These are phyloP conservation scores for Colletotrichum cordylinicola DNA, from an alignment of 2,329 filamentous ascomycete genomes.

Conservation along the genomic window DNA sequence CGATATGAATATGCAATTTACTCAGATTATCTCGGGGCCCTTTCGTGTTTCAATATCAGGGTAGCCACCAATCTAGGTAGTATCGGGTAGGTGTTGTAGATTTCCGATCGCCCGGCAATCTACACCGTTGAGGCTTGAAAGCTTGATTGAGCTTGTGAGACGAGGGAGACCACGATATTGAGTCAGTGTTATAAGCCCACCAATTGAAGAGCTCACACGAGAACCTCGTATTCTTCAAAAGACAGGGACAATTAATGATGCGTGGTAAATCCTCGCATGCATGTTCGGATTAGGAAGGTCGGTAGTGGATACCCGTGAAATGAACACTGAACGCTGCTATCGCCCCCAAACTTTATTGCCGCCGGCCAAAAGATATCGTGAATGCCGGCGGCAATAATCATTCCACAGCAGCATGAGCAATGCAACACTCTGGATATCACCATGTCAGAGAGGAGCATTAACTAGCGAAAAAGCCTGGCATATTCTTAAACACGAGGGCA, in stretches of 20 bases:
- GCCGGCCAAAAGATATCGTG: too few relatives aligned
- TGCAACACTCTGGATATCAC: too few relatives aligned
- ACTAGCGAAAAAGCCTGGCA: too few relatives aligned
- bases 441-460: too few relatives aligned
- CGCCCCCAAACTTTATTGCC: neutral
- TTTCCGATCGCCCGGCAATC: conserved; percentile 3
- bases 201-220: neutral
- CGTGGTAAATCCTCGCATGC: neutral
- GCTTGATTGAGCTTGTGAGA: neutral
- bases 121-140: neutral
- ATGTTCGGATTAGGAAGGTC: conserved; percentile 3
- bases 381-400: too few relatives aligned
- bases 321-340: neutral
- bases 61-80: conserved; percentile 5
- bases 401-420: neutral
- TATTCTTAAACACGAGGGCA: too few relatives aligned
- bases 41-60: neutral
- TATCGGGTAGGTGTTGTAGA: conserved; percentile 6
- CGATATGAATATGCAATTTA: neutral
- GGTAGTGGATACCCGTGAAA: neutral
- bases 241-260: neutral
- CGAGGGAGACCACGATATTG: neutral
- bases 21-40: neutral
- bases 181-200: conserved; percentile 1
- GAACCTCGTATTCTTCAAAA: neutral